Percentiles rank a stretch among this genome's conserved stretches.
Evolutionary conservation across 768 basidiomycete genomes (phyloP).

Genomic region (Agaricus sinodeliciosus): DNA sequence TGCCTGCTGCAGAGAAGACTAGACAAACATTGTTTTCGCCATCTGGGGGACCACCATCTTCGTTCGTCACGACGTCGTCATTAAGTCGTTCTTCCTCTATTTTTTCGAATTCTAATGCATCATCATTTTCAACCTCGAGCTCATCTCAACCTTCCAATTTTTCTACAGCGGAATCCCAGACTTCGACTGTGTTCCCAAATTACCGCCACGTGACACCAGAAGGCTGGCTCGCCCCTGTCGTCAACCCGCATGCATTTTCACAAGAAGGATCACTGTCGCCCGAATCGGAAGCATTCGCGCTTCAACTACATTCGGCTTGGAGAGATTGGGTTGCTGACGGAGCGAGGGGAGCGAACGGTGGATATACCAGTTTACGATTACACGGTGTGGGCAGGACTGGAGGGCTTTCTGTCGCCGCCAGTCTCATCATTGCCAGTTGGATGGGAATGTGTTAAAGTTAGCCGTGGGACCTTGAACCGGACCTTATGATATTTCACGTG

Average conservation of each 20-base stretch:
- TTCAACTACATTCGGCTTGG: constrained; percentile 71
- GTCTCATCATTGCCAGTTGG: too few relatives aligned
- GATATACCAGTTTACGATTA: neutral
- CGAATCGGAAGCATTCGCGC: constrained; percentile 75
- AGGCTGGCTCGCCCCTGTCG: constrained; percentile 71
- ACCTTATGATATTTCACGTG: too few relatives aligned
- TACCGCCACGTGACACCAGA: constrained; percentile 45
- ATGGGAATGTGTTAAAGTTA: too few relatives aligned
- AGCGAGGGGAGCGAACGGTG: constrained; percentile 28
- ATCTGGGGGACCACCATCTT: constrained; percentile 3
- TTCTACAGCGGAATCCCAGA: too few relatives aligned
- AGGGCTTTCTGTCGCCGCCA: neutral
- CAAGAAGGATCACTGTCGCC: constrained; percentile 48
- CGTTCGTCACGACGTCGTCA: constrained; percentile 14
- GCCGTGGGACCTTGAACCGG: too few relatives aligned
- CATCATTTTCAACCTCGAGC: too few relatives aligned
- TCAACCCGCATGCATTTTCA: constrained; percentile 56
- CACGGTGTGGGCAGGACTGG: neutral
- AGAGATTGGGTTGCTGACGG: constrained; percentile 64
- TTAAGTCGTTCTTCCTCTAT: constrained; percentile 10
- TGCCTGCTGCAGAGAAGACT: constrained; percentile 53
- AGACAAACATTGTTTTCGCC: constrained; percentile 34
- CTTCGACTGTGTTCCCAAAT: constrained; percentile 8
- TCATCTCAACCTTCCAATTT: too few relatives aligned
- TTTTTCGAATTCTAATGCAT: neutral